Conservation (phyloP, 164 flowering plant species). For the Liquidambar formosana region DNA sequence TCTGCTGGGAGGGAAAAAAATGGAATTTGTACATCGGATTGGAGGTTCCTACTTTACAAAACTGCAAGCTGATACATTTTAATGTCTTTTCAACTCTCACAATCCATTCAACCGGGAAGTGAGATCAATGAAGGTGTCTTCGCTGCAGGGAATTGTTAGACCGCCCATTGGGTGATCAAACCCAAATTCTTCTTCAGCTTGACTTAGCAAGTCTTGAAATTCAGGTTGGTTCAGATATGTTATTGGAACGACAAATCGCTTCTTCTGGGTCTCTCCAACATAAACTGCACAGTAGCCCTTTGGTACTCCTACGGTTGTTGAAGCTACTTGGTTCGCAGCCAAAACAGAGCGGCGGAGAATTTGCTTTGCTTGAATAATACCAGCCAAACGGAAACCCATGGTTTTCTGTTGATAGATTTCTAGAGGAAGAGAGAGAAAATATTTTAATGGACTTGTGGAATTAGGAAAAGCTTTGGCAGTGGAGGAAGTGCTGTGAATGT, state of each 20-base stretch:
- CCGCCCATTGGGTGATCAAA: slow-evolving; percentile 21
- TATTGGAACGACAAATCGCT: slow-evolving; percentile 17
- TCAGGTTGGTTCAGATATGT: slow-evolving; percentile 15
- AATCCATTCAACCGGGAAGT: slow-evolving; percentile 2
- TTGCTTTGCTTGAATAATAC: not conserved
- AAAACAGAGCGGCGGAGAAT: not conserved
- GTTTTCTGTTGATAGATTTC: too few species aligned
- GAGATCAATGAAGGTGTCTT: slow-evolving; percentile 16
- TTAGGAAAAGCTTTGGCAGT: too few species aligned
- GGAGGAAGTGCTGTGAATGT: too few species aligned
- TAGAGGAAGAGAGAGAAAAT: too few species aligned
- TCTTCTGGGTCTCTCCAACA: slow-evolving; percentile 27
- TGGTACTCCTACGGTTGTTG: slow-evolving; percentile 7
- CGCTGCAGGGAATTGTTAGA: slow-evolving; percentile 23
- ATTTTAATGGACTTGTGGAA: too few species aligned
- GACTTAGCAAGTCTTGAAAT: slow-evolving; percentile 6
- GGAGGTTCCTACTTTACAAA: too few species aligned
- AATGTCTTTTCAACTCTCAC: too few species aligned
- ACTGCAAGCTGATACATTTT: too few species aligned
- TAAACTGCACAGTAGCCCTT: slow-evolving; percentile 28
- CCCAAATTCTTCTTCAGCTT: slow-evolving; percentile 17
- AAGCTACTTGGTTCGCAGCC: too few species aligned
- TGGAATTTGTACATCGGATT: too few species aligned
- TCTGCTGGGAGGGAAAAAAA: too few species aligned
- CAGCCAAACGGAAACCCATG: too few species aligned